Percentiles rank a stretch among this genome's conserved stretches.
These are phyloP conservation scores for Chenopodium berlandieri DNA, from an alignment of 148 eudicot genomes.

Conservation along the genomic window DNA sequence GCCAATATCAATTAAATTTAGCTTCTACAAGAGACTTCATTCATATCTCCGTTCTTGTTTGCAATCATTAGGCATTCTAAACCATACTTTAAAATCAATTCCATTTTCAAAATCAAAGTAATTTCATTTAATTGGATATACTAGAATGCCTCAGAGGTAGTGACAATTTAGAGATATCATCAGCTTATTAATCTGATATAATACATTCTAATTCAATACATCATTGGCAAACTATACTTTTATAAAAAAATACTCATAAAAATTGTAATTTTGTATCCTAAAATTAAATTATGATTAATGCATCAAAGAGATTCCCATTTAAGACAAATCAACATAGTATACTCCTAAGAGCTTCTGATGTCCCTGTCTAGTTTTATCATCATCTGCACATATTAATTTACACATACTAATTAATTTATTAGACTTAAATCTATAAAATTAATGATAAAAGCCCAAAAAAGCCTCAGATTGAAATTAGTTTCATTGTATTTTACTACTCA, in stretches of 20 bases:
- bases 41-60: constrained; percentile 37
- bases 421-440: too few relatives aligned
- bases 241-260: too few relatives aligned
- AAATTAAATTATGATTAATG: background rate
- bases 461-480: constrained; percentile 34
- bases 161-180: constrained; percentile 25
- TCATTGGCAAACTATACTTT: constrained; percentile 11
- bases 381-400: constrained; percentile 7
- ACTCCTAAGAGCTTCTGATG: constrained; percentile 28
- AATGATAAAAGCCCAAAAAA: background rate
- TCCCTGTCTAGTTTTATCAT: constrained; percentile 42
- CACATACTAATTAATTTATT: background rate
- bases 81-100: too few relatives aligned
- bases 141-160: constrained; percentile 27
- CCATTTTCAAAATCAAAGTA: too few relatives aligned
- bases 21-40: constrained; percentile 26
- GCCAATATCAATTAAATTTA: constrained; percentile 17
- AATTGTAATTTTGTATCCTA: too few relatives aligned
- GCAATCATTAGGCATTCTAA: constrained; percentile 22
- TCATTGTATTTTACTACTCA: constrained; percentile 34
- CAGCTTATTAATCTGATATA: constrained; percentile 11
- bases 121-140: background rate
- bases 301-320: constrained; percentile 43
- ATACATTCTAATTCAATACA: constrained; percentile 13
- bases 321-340: constrained; percentile 31